phyloP scores from a whole-genome alignment of 2,329 filamentous ascomycete genomes.

The Diaporthe capsici region DNA sequence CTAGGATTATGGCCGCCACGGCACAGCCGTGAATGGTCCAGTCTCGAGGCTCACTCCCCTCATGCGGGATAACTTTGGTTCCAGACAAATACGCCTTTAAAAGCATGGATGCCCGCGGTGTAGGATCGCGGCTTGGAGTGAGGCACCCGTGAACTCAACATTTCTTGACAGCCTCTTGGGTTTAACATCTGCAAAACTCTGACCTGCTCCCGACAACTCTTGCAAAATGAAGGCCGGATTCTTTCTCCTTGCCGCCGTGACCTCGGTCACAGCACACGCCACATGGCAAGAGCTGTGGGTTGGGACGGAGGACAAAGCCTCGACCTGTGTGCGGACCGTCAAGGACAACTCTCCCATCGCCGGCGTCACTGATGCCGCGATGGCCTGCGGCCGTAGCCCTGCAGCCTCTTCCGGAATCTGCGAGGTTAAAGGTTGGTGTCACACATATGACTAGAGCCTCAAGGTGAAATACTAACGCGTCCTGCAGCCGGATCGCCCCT shows the following conservation, averaged over 20 bases:
- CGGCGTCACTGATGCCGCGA: conserved; percentile 55
- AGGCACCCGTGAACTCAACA: background rate
- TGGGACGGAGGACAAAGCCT: conserved; percentile 30
- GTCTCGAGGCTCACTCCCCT: background rate
- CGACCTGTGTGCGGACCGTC: conserved; percentile 34
- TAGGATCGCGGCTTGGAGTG: too few relatives aligned
- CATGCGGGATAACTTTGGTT: background rate
- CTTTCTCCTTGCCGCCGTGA: conserved; percentile 30
- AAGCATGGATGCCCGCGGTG: background rate
- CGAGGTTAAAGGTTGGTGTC: conserved; percentile 41
- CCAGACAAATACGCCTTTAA: background rate
- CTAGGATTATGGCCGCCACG: background rate
- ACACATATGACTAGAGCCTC: too few relatives aligned
- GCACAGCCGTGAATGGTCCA: background rate
- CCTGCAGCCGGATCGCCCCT: conserved; percentile 60
- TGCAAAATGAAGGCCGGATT: conserved; percentile 27
- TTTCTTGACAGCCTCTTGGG: background rate
- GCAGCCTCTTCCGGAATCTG: conserved; percentile 50
- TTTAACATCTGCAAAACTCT: background rate
- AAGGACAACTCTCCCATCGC: conserved; percentile 62
- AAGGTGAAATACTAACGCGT: conserved; percentile 46
- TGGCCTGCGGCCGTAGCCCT: conserved; percentile 57
- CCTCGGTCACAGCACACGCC: conserved; percentile 31
- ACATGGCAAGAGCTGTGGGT: conserved; percentile 36
- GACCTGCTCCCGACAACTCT: background rate